Conservation (phyloP, 768 basidiomycete species). For the Trichaptum fuscoviolaceum region DNA sequence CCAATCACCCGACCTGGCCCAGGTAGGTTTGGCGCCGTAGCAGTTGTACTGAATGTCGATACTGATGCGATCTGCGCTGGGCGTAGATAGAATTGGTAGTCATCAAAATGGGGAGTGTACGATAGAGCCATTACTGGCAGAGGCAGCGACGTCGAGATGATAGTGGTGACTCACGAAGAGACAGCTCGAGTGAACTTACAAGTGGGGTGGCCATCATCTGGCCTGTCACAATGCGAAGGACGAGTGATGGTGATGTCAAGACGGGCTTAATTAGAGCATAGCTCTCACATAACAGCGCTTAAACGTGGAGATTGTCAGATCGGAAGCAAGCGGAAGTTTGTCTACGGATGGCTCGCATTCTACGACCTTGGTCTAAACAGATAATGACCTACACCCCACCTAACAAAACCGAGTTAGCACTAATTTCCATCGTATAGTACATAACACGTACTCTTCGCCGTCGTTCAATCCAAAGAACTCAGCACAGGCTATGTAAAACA, state of each 20-base stretch:
- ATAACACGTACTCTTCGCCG: conserved; percentile 53
- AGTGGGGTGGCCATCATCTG: too few species aligned
- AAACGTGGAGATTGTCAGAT: background rate
- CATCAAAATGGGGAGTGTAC: background rate
- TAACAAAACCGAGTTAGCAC: conserved; percentile 15
- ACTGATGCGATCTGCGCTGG: background rate
- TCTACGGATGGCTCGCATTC: background rate
- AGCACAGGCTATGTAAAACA: conserved; percentile 68
- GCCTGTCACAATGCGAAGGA: too few species aligned
- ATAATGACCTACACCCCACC: conserved; percentile 56
- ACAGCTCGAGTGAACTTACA: too few species aligned
- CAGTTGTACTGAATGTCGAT: background rate
- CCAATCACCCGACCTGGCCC: background rate
- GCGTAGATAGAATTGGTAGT: background rate
- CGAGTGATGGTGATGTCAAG: too few species aligned
- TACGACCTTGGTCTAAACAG: conserved; percentile 36
- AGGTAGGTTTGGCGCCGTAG: background rate
- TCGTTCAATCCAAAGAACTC: conserved; percentile 59
- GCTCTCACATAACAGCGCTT: background rate
- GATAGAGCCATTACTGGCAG: background rate
- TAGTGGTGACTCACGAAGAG: background rate
- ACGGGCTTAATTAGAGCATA: background rate
- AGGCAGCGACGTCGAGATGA: background rate
- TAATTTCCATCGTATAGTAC: conserved; percentile 14
- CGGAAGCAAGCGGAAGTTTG: background rate